A percentile compares a stretch with the other conserved stretches of the same genome.
phyloP scores from a whole-genome alignment of 495 filamentous ascomycete species.

The Pyrenula massariospora region DNA sequence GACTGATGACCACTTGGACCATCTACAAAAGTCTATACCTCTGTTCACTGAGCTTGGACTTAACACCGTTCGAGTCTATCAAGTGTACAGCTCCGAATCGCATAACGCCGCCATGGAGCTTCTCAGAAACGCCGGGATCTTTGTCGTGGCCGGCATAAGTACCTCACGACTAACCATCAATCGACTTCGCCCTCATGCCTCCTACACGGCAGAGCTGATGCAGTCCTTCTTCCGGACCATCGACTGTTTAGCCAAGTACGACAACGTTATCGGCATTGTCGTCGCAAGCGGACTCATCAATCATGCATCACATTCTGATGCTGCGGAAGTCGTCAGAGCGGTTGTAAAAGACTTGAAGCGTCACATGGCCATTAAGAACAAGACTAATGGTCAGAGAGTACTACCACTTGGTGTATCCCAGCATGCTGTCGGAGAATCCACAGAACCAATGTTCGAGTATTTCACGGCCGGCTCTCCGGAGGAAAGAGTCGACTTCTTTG shows the following conservation, averaged over 20 bases:
- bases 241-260: conserved; percentile 66
- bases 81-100: conserved; percentile 69
- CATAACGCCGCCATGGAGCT: conserved; percentile 75
- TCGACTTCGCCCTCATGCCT: conserved; percentile 46
- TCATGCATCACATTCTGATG: conserved; percentile 20
- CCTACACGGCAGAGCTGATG: conserved; percentile 66
- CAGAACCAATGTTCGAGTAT: not conserved
- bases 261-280: conserved; percentile 90
- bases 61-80: conserved; percentile 90
- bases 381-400: not conserved
- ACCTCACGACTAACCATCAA: conserved; percentile 73
- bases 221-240: conserved; percentile 71
- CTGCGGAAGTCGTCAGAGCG: not conserved
- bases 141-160: conserved; percentile 80
- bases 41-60: conserved; percentile 62
- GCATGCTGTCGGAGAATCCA: not conserved
- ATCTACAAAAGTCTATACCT: conserved; percentile 35
- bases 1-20: not conserved
- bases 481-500: not conserved
- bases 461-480: not conserved
- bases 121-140: conserved; percentile 79
- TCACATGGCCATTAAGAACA: not conserved
- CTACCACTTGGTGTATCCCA: not conserved
- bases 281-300: conserved; percentile 95
- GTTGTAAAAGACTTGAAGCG: not conserved